Conservation (phyloP, 129 eudicot species). For the Flaveria brownii region DNA sequence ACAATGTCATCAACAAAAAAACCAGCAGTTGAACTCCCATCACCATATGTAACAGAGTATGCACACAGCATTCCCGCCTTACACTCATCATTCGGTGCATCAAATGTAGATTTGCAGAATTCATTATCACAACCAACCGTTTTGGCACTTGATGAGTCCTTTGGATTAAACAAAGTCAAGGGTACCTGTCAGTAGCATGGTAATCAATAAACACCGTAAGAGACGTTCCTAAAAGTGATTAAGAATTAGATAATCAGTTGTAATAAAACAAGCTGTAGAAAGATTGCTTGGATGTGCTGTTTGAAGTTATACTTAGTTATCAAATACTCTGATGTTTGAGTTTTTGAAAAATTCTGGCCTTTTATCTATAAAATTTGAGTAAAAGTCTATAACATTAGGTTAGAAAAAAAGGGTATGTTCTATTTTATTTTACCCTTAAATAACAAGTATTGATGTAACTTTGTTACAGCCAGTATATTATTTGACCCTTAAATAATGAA, state of each 20-base stretch:
- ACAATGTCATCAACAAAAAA: constrained; percentile 57
- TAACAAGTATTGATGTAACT: neutral
- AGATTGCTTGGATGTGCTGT: neutral
- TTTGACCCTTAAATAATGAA: neutral
- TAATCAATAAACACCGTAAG: neutral
- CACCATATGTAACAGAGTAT: constrained; percentile 76
- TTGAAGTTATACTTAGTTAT: neutral
- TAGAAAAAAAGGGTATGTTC: neutral
- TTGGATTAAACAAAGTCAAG: constrained; percentile 53
- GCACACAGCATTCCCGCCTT: constrained; percentile 54
- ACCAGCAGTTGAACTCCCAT: constrained; percentile 81
- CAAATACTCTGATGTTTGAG: neutral
- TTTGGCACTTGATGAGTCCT: constrained; percentile 55
- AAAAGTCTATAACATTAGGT: neutral
- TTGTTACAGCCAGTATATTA: neutral
- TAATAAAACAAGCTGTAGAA: neutral
- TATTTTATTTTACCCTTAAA: neutral
- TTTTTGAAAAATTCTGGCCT: neutral
- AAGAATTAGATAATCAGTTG: neutral
- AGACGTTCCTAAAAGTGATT: neutral
- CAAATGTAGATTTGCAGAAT: constrained; percentile 46
- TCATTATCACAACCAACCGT: constrained; percentile 61
- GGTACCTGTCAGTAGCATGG: constrained; percentile 47
- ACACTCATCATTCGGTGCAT: constrained; percentile 45
- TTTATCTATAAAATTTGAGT: neutral